phyloP scores from a whole-genome alignment of 768 basidiomycete genomes.

The Gymnopilus dilepis region DNA sequence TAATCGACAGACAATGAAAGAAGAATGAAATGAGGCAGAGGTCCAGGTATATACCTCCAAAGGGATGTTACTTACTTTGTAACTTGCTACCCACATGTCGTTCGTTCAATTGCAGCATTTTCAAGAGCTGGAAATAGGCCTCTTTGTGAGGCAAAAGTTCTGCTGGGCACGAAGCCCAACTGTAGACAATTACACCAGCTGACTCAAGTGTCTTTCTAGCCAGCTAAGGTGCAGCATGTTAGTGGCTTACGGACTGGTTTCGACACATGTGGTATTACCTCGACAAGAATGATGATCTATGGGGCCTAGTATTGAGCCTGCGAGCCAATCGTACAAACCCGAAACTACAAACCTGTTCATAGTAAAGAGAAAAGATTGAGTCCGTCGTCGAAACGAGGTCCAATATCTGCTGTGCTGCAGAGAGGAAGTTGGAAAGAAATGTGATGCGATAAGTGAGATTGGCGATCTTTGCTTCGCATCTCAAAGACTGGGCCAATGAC shows the following conservation, averaged over 20 bases:
- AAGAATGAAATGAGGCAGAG: constrained; percentile 9
- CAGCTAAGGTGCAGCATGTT: constrained; percentile 38
- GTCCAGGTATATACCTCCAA: neutral
- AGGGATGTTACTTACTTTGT: constrained; percentile 35
- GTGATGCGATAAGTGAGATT: constrained; percentile 20
- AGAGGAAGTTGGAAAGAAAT: constrained; percentile 37
- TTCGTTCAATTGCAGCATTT: constrained; percentile 43
- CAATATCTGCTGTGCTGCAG: constrained; percentile 36
- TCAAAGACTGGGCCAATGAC: constrained; percentile 19
- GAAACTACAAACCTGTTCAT: constrained; percentile 38
- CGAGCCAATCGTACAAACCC: neutral
- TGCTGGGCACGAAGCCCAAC: constrained; percentile 50
- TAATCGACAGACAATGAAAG: constrained; percentile 18
- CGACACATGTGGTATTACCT: constrained; percentile 42
- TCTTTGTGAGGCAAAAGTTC: constrained; percentile 46
- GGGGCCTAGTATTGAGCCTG: constrained; percentile 6
- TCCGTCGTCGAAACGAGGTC: constrained; percentile 21
- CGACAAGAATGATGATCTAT: constrained; percentile 54
- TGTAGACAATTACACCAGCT: constrained; percentile 47
- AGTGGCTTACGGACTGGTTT: constrained; percentile 9
- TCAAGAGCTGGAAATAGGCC: constrained; percentile 54
- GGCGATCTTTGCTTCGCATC: constrained; percentile 19
- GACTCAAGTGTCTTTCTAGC: constrained; percentile 51
- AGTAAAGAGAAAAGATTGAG: constrained; percentile 33
- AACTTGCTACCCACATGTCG: constrained; percentile 35